Base-by-base conservation (phyloP, 2,329 filamentous ascomycete species). In the Curvularia hawaiiensis region DNA sequence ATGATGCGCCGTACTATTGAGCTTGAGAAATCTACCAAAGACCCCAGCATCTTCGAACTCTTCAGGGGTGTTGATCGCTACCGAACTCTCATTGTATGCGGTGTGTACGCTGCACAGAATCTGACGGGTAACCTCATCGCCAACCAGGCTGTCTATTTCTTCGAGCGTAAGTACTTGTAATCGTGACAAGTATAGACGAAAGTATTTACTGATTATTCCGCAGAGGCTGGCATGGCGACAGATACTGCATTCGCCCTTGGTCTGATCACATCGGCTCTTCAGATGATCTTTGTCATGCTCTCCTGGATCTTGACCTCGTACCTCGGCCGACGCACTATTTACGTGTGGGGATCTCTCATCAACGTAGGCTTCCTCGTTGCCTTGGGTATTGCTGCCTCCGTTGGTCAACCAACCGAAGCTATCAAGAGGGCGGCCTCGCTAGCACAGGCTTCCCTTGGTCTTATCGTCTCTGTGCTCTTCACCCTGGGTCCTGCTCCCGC, bases 221-320 rank as follows among this genome's bases (percentile, higher is more conserved):
- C 24, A 44, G 41, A 88, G 80, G 87, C 87, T 53, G 85, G 86
- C 52, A 83, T 89, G 64, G 56, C 58, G 1, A 74, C 71, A 4
- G 76, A 87, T 64, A 81, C 78, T 28, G 83, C 87, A 4, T 89
- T 89, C 68, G 82, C 82, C 38, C 78, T 89, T 16, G 84, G 84
- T 73, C 82, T 89, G 28, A 88, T 88, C 73, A 88, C 83, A 50
- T 88, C 87, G 0, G 84, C 81, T 48, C 84, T 89, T 2, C 84
- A 88, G 70, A 79, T 75, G 74, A 74, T 90, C 70, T 80, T 87
- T 59, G 85, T 87, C 72, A 88, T 88, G 82, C 78, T 87, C 41
- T 89, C 86, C 56, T 89, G 87, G 87, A 75, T 88, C 54, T 82
- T 90, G 49, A 89, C 85, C 14, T 82, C 83, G 1, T 88, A 86